Evolutionary conservation across 148 eudicot species (phyloP).

Genomic region (Drosera capensis): DNA sequence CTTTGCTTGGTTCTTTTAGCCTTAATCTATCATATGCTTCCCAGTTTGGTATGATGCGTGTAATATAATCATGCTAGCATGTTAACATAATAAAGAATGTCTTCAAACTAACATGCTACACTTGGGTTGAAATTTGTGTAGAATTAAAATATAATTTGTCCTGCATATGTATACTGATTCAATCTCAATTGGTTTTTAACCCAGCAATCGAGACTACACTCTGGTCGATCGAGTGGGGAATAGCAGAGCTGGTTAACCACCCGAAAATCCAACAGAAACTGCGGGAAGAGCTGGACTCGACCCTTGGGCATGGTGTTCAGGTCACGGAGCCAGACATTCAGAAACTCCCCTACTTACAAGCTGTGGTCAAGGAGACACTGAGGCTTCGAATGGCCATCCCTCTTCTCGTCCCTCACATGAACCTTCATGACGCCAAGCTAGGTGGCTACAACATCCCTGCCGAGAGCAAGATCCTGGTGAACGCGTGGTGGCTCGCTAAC

Average conservation of each 20-base stretch:
- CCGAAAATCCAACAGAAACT: constrained; percentile 43
- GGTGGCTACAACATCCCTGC: constrained; percentile 45
- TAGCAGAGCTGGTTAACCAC: constrained; percentile 63
- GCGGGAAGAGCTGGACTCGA: constrained; percentile 25
- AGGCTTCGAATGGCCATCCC: constrained; percentile 53
- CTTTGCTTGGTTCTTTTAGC: too few relatives aligned
- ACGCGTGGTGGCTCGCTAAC: constrained; percentile 73
- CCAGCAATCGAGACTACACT: constrained; percentile 70
- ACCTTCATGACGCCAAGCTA: constrained; percentile 51
- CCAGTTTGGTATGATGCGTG: too few relatives aligned
- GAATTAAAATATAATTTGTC: constrained; percentile 11
- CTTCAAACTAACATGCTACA: too few relatives aligned
- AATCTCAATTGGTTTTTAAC: too few relatives aligned
- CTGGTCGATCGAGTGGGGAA: constrained; percentile 74
- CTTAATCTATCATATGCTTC: too few relatives aligned
- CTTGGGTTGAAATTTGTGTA: background rate
- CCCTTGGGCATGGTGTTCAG: constrained; percentile 18
- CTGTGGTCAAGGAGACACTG: constrained; percentile 45
- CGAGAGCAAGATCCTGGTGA: constrained; percentile 53
- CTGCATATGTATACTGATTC: too few relatives aligned
- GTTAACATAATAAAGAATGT: too few relatives aligned
- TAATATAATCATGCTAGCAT: too few relatives aligned
- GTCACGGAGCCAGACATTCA: constrained; percentile 35
- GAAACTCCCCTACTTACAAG: constrained; percentile 46
- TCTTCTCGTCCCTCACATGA: constrained; percentile 59